These are phyloP conservation scores for Mrakia frigida DNA, from an alignment of 768 basidiomycete genomes.

Conservation along the genomic window DNA sequence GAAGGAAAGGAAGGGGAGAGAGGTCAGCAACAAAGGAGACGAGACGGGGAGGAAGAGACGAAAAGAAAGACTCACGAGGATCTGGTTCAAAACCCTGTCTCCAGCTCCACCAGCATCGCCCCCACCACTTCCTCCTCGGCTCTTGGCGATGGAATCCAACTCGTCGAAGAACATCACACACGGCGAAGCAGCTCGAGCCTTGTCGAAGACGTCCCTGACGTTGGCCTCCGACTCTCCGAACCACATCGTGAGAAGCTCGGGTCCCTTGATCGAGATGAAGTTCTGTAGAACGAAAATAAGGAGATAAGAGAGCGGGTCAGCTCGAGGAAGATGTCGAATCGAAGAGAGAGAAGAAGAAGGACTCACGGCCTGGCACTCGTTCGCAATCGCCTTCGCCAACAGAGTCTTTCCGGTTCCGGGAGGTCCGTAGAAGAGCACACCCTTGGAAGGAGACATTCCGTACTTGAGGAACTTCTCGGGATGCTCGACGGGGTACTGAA, in stretches of 20 bases:
- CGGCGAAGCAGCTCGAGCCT: conserved; percentile 96
- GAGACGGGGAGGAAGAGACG: neutral
- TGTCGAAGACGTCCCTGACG: conserved; percentile 98
- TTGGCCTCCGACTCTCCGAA: conserved; percentile 99
- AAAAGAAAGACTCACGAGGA: conserved; percentile 38
- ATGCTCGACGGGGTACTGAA: conserved; percentile 99
- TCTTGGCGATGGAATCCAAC: conserved; percentile 96
- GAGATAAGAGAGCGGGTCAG: neutral
- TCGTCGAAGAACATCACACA: conserved; percentile 99
- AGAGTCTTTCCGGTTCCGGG: conserved; percentile 99
- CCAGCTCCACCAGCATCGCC: conserved; percentile 95
- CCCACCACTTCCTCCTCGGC: conserved; percentile 68
- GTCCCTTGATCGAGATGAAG: conserved; percentile 99
- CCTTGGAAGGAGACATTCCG: conserved; percentile 98
- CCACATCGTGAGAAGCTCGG: conserved; percentile 99
- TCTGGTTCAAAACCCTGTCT: conserved; percentile 85
- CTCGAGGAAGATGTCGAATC: neutral
- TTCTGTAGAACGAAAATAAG: conserved; percentile 47
- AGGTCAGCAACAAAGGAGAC: neutral
- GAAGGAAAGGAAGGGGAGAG: neutral
- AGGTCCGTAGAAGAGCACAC: conserved; percentile 98
- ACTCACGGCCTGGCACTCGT: conserved; percentile 82
- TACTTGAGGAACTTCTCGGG: conserved; percentile 99
- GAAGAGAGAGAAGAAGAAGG: neutral
- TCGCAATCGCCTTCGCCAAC: conserved; percentile 97